phyloP scores from a whole-genome alignment of 139 green algal genomes.

The Diplosphaera chodatii region DNA sequence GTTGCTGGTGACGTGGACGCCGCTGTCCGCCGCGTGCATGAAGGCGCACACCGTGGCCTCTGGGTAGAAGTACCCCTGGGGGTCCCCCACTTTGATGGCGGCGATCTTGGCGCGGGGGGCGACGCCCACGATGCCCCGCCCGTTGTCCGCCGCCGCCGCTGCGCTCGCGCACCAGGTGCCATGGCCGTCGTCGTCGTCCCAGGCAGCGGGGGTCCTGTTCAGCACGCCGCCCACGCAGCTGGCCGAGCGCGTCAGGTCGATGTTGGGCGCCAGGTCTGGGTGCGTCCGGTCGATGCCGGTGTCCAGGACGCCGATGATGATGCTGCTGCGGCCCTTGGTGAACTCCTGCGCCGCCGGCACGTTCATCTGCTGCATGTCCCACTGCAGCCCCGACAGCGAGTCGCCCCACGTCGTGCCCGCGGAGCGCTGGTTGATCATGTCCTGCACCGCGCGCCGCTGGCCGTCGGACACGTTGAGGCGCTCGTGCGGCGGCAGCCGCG shows the following conservation, averaged over 20 bases:
- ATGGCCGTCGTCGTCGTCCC: background rate
- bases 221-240: background rate
- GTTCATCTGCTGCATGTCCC: background rate
- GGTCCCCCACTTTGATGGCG: background rate
- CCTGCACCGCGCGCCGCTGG: background rate
- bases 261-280: background rate
- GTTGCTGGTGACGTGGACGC: background rate
- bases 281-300: background rate
- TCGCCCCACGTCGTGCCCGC: no score
- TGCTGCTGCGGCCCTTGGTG: background rate
- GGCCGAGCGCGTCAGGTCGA: background rate
- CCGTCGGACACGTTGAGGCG: background rate
- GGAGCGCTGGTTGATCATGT: background rate
- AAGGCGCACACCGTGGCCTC: background rate
- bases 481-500: background rate
- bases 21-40: background rate
- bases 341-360: background rate
- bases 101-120: background rate
- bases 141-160: background rate
- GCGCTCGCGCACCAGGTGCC: background rate
- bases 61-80: background rate
- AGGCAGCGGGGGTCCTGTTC: background rate
- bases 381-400: no score
- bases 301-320: background rate
- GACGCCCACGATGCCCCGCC: background rate